These are phyloP conservation scores for Penstemon eatonii DNA, from an alignment of 257 asterid species.

Conservation along the genomic window DNA sequence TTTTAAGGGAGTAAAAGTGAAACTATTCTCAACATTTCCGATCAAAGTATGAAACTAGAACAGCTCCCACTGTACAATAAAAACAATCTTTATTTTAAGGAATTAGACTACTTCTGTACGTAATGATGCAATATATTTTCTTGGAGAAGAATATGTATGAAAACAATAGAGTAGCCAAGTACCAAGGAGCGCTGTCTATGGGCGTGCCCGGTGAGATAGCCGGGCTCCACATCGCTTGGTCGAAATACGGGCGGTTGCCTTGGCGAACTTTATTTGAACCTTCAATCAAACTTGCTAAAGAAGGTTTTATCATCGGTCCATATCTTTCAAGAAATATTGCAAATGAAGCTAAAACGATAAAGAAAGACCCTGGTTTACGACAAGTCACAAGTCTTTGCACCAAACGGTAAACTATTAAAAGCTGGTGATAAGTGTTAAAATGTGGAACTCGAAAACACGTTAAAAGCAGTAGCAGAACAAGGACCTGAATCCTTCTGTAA, in stretches of 20 bases:
- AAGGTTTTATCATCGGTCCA: conserved; percentile 69
- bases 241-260: conserved; percentile 64
- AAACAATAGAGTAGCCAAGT: conserved; percentile 45
- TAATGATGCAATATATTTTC: not conserved
- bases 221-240: conserved; percentile 84
- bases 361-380: conserved; percentile 61
- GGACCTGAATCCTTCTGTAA: conserved; percentile 74
- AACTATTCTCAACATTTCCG: too few relatives aligned
- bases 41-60: too few relatives aligned
- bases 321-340: conserved; percentile 49
- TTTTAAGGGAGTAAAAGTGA: too few relatives aligned
- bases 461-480: conserved; percentile 65
- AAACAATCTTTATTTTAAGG: too few relatives aligned
- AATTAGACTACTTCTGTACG: not conserved
- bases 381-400: conserved; percentile 63
- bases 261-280: conserved; percentile 74
- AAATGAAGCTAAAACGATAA: conserved; percentile 30
- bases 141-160: conserved; percentile 74
- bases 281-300: conserved; percentile 69
- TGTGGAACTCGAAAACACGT: conserved; percentile 67
- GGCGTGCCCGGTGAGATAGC: conserved; percentile 95
- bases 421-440: conserved; percentile 81
- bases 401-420: conserved; percentile 58
- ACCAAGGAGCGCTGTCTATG: conserved; percentile 64
- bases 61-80: too few relatives aligned